These are phyloP conservation scores for Corrigiola litoralis DNA, from an alignment of 179 eudicot species.

Conservation along the genomic window DNA sequence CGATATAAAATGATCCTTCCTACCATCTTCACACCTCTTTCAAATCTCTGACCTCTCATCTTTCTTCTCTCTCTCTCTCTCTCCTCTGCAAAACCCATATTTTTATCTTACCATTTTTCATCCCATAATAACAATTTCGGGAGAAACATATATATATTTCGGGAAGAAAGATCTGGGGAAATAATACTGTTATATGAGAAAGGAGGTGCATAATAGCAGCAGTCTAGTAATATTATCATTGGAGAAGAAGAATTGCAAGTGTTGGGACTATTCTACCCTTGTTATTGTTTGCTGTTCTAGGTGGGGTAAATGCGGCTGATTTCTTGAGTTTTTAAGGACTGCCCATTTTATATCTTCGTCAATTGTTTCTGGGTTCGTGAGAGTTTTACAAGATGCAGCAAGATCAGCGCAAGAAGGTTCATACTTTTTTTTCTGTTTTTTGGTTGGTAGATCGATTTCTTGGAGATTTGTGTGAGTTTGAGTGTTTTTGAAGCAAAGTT, in stretches of 20 bases:
- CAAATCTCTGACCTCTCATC: slow-evolving; percentile 14
- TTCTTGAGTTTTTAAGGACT: not conserved
- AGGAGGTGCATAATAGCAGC: slow-evolving; percentile 1
- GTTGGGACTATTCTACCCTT: slow-evolving; percentile 22
- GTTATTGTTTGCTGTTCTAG: slow-evolving; percentile 36
- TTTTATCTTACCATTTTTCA: not conserved
- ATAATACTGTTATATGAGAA: slow-evolving; percentile 23
- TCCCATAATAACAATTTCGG: not conserved
- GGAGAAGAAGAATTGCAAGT: not conserved
- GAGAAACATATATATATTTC: not conserved
- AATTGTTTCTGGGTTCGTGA: slow-evolving; percentile 6
- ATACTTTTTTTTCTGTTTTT: not conserved
- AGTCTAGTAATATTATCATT: not conserved
- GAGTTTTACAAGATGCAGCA: slow-evolving; percentile 49
- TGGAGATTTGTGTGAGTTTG: not conserved
- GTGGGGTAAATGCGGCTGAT: slow-evolving; percentile 57
- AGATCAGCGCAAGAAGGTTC: slow-evolving; percentile 75
- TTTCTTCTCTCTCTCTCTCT: not conserved
- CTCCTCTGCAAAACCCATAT: not conserved
- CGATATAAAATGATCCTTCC: not conserved
- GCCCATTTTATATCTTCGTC: not conserved
- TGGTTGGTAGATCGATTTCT: not conserved
- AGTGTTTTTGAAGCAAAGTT: slow-evolving; percentile 20
- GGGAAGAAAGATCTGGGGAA: not conserved
- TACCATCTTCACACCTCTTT: not conserved